phyloP scores from a whole-genome alignment of 2,329 filamentous ascomycete species.

The Diaporthe helianthi region DNA sequence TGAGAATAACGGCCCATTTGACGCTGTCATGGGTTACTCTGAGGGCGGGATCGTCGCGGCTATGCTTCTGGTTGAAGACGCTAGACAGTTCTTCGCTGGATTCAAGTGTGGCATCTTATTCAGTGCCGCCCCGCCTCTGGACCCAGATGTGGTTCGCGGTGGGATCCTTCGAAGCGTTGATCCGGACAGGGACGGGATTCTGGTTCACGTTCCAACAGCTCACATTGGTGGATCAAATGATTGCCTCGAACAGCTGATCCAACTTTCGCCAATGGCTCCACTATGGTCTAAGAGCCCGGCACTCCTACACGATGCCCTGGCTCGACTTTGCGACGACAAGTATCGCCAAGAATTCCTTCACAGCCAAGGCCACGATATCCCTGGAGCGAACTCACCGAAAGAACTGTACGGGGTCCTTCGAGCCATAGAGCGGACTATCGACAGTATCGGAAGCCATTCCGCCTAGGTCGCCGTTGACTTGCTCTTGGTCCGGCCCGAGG shows the following conservation, averaged over 20 bases:
- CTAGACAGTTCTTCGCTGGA: constrained; percentile 38
- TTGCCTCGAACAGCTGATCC: constrained; percentile 35
- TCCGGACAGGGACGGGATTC: constrained; percentile 39
- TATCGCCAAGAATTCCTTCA: constrained; percentile 39
- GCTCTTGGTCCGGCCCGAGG: background rate
- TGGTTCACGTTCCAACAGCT: constrained; percentile 41
- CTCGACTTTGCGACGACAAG: constrained; percentile 36
- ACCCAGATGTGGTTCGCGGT: constrained; percentile 39
- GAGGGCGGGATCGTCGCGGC: constrained; percentile 43
- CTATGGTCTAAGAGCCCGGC: constrained; percentile 29
- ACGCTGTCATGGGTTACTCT: constrained; percentile 44
- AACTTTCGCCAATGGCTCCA: constrained; percentile 10
- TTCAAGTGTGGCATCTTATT: constrained; percentile 44
- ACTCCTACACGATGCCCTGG: constrained; percentile 35
- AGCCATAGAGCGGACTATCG: constrained; percentile 41
- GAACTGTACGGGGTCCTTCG: constrained; percentile 38
- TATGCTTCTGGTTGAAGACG: constrained; percentile 43
- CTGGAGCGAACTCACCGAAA: constrained; percentile 39
- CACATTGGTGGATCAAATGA: constrained; percentile 35
- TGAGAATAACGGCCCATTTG: constrained; percentile 40
- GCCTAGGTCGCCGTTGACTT: background rate
- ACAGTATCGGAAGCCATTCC: constrained; percentile 33
- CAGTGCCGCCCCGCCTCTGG: constrained; percentile 41
- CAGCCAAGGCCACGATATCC: constrained; percentile 40
- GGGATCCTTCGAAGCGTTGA: constrained; percentile 39